phyloP scores from a whole-genome alignment of 352 stramenopile genomes.

The Globisporangium solare region DNA sequence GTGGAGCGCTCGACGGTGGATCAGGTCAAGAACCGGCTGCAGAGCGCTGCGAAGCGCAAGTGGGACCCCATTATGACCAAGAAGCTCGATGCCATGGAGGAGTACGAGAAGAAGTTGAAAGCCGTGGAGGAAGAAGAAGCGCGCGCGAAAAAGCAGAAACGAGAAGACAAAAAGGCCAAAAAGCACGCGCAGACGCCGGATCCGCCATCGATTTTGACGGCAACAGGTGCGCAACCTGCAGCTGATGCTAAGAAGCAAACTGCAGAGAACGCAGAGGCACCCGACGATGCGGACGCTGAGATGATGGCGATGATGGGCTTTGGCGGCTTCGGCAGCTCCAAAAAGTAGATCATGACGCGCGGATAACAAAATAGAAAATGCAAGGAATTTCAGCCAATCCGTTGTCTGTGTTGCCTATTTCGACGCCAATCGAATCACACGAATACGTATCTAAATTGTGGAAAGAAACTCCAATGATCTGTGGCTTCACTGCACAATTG shows the following conservation, averaged over 20 bases:
- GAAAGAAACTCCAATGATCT: background rate
- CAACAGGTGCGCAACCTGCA: conserved; percentile 9
- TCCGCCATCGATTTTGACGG: conserved; percentile 6
- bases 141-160: conserved; percentile 67
- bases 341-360: conserved; percentile 24
- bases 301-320: conserved; percentile 94
- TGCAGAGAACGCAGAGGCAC: background rate
- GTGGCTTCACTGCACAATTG: too few relatives aligned
- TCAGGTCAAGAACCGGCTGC: conserved; percentile 83
- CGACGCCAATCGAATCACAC: background rate
- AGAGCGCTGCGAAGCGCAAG: conserved; percentile 78
- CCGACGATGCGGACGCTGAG: conserved; percentile 51
- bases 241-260: background rate
- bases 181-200: conserved; percentile 21
- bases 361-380: too few relatives aligned
- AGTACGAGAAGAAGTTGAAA: conserved; percentile 86
- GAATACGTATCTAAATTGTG: background rate
- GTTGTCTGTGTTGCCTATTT: background rate
- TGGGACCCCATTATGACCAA: conserved; percentile 79
- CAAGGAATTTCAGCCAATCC: conserved; percentile 3
- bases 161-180: conserved; percentile 69
- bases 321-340: conserved; percentile 78
- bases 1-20: conserved; percentile 86
- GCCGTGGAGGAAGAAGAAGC: conserved; percentile 60
- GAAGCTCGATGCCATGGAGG: conserved; percentile 81